These are phyloP conservation scores for Effrenium voratum DNA, from an alignment of 73 alveolate species.

Conservation along the genomic window DNA sequence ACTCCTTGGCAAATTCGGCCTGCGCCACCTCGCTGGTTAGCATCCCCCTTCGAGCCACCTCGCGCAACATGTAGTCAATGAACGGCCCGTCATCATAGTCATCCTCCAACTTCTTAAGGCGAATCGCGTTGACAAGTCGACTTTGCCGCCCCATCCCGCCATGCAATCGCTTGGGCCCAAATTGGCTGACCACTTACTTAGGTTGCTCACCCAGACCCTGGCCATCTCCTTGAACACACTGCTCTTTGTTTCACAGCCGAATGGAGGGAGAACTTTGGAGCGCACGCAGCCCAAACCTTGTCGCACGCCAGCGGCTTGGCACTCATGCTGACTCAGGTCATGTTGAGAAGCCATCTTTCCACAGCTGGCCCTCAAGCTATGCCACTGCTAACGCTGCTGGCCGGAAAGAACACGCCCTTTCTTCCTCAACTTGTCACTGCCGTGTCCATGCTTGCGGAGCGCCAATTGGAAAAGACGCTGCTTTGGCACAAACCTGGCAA, in stretches of 20 bases:
- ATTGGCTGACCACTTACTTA: too few relatives aligned
- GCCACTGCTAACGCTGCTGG: neutral
- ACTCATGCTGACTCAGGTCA: neutral
- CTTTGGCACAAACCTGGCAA: conserved; percentile 87
- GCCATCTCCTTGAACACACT: neutral
- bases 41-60: conserved; percentile 61
- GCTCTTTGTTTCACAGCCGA: neutral
- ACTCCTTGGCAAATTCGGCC: neutral
- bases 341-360: neutral
- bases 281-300: neutral
- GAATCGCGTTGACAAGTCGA: conserved; percentile 47
- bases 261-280: neutral
- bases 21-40: neutral
- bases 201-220: neutral
- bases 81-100: conserved; percentile 63
- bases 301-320: neutral
- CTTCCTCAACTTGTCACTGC: neutral
- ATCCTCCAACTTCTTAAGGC: neutral
- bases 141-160: conserved; percentile 60
- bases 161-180: too few relatives aligned
- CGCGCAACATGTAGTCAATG: conserved; percentile 85
- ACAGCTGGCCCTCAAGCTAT: neutral
- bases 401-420: neutral
- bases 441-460: conserved; percentile 39
- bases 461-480: conserved; percentile 80